These are phyloP conservation scores for Canavalia gladiata DNA, from an alignment of 306 rosid species.

Conservation along the genomic window DNA sequence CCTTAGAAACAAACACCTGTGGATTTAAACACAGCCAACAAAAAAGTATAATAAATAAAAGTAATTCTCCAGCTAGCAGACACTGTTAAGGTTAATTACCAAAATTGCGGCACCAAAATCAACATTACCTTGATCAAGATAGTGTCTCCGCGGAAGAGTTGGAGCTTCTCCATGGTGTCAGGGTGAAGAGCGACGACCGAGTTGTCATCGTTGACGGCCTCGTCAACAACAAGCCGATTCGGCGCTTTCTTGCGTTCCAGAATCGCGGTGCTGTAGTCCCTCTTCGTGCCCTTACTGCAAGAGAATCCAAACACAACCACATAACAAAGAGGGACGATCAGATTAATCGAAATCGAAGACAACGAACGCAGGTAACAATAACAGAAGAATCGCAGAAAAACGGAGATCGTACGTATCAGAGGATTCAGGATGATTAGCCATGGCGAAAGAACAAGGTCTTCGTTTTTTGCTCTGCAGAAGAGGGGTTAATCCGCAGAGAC, in stretches of 20 bases:
- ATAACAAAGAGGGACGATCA: not conserved
- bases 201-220: slow-evolving; percentile 93
- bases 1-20: not conserved
- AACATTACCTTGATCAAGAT: slow-evolving; percentile 79
- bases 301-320: not conserved
- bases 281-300: slow-evolving; percentile 82
- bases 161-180: slow-evolving; percentile 90
- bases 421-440: slow-evolving; percentile 82
- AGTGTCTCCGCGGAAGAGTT: slow-evolving; percentile 92
- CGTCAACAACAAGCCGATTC: slow-evolving; percentile 90
- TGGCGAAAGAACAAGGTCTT: slow-evolving; percentile 32
- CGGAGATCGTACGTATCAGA: slow-evolving; percentile 77
- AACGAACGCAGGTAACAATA: not conserved
- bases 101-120: not conserved
- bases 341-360: not conserved
- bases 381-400: not conserved
- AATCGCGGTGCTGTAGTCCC: slow-evolving; percentile 91
- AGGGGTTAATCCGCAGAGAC: not conserved
- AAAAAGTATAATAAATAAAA: too few relatives aligned
- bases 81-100: not conserved
- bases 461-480: slow-evolving; percentile 33
- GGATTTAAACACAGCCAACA: too few relatives aligned
- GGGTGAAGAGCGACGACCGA: slow-evolving; percentile 95
- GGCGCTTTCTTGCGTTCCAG: slow-evolving; percentile 93
- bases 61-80: not conserved